These are phyloP conservation scores for Puya raimondii DNA, from an alignment of 176 grass and related monocot species.

Conservation along the genomic window DNA sequence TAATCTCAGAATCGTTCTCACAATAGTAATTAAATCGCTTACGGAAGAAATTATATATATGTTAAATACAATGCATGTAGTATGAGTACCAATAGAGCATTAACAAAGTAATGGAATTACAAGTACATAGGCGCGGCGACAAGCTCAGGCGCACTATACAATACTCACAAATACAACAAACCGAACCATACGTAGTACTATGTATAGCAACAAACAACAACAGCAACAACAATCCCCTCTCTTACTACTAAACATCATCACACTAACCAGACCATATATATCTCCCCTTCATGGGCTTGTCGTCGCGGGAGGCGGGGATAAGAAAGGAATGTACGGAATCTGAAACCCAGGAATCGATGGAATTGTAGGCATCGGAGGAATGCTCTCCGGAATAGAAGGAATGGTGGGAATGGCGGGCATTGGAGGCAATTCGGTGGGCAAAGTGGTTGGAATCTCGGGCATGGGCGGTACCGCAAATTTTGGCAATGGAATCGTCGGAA, in stretches of 20 bases:
- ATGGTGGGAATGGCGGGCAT: slow-evolving; percentile 29
- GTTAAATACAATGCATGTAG: no score
- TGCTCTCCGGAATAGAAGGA: slow-evolving; percentile 38
- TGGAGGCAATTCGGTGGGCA: neutral
- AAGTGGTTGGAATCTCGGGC: neutral
- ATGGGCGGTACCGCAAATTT: neutral
- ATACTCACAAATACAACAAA: slow-evolving; percentile 9
- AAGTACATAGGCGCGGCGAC: slow-evolving; percentile 15
- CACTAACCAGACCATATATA: slow-evolving; percentile 11
- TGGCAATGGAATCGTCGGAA: neutral
- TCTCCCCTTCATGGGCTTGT: slow-evolving; percentile 39
- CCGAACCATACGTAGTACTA: slow-evolving; percentile 26
- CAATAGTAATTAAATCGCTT: no score
- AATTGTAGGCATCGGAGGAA: slow-evolving; percentile 39
- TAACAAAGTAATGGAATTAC: slow-evolving; percentile 14
- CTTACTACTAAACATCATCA: neutral
- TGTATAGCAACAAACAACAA: neutral
- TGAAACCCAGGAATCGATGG: slow-evolving; percentile 47
- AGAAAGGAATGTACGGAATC: slow-evolving; percentile 45
- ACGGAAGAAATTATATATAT: no score
- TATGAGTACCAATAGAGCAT: no score
- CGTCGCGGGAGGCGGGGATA: slow-evolving; percentile 33
- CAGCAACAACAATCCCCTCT: no score
- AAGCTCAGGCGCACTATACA: neutral
- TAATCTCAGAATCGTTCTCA: no score